Conservation (phyloP, 2,329 filamentous ascomycete species). For the Neonectria faginata region DNA sequence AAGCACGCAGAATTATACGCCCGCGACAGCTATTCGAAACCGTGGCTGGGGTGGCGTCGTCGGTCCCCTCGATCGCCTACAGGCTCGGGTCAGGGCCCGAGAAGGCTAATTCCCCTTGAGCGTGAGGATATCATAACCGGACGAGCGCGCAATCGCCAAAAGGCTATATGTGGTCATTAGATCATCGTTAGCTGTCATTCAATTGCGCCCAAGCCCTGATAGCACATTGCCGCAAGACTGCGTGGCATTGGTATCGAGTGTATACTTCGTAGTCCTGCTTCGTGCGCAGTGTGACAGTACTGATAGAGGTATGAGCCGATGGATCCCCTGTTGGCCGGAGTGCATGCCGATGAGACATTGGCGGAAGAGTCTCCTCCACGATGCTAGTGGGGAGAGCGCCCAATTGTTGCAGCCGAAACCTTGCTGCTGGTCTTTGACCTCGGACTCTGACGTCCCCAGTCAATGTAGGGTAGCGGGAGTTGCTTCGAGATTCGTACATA, state of each 20-base stretch:
- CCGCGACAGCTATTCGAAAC: not conserved
- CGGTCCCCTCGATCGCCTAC: conserved; percentile 29
- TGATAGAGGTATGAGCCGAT: conserved; percentile 5
- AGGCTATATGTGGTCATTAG: not conserved
- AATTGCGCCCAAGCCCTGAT: conserved; percentile 14
- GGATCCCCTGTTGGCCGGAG: conserved; percentile 1
- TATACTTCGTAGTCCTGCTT: too few species aligned
- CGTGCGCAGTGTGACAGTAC: too few species aligned
- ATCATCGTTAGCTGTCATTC: conserved; percentile 5
- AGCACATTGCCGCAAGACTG: not conserved
- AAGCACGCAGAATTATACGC: not conserved
- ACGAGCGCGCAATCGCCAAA: not conserved
- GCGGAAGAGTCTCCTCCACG: conserved; percentile 4
- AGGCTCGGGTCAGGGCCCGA: conserved; percentile 15
- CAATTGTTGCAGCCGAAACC: conserved; percentile 5
- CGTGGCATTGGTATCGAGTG: not conserved
- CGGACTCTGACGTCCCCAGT: not conserved
- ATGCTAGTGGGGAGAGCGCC: not conserved
- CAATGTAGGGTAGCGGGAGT: conserved; percentile 15
- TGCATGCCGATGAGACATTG: conserved; percentile 3
- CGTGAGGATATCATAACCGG: not conserved
- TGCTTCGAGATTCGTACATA: not conserved
- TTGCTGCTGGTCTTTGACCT: conserved; percentile 1
- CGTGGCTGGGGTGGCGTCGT: conserved; percentile 30
- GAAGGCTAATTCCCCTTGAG: conserved; percentile 8